Base-by-base conservation (phyloP, 2,329 filamentous ascomycete genomes). In the Emydomyces testavorans region DNA sequence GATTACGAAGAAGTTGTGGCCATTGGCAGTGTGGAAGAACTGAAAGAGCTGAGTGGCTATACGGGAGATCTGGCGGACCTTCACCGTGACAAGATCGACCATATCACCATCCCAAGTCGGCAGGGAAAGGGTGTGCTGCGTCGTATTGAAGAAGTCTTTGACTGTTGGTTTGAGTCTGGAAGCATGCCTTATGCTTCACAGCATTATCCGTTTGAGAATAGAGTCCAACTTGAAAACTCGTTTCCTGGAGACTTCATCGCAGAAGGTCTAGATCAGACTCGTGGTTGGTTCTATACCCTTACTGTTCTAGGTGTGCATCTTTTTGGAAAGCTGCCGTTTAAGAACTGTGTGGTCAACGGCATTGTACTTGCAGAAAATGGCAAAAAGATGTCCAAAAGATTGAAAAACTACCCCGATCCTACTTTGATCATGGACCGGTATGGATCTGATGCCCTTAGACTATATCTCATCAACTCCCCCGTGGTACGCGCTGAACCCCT, bases 311-410 rank as follows among this genome's bases (percentile, higher is more conserved):
- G 89, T 28, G 92, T 85, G 6, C 85, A 94, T 62, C 75, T 95
- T 3, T 94, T 92, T 58, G 84, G 84, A 36, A 77, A 79, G 29
- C 79, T 88, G 1, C 88, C 90, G 0, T 95, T 94, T 74, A 82
- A 92, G 69, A 95, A 94, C 64, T 93, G 87, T 58, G 85, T 95
- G n/a, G 88, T 94, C 53, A 95, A 94, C 61, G 89, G 89, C 42
- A 92, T 94, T 53, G 88, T 95, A 3, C 75, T 95, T 34, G 89
- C 89, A 0, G 88, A 94, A 63, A 87, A 94, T 60, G 90, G 90
- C 48, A 95, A 94, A 74, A 96, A 96, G 74, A 96, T 96, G 90
- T 94, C 88, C 5, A 96, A 96, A 69, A 80, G 90, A 46, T 73
- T 94, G 50, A 93, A 95, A 71, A 96, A 96, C 67, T 96, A 94